These are phyloP conservation scores for Neoscytalidium dimidiatum DNA, from an alignment of 2,329 filamentous ascomycete genomes.

Conservation along the genomic window DNA sequence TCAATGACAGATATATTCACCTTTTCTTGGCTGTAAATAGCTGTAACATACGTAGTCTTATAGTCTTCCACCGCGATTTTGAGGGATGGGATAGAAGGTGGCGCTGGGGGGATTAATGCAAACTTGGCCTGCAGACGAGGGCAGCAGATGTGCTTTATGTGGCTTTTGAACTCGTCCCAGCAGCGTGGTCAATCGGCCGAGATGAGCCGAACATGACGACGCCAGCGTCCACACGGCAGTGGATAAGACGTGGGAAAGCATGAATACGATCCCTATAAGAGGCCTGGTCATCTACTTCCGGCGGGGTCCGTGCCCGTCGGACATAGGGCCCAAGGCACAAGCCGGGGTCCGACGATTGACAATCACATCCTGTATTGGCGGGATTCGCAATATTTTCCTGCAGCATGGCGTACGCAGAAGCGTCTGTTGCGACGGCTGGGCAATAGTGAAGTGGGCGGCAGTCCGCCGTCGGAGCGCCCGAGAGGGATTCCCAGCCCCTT, in stretches of 20 bases:
- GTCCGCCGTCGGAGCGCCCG: not conserved
- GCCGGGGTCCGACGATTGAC: not conserved
- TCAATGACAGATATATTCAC: not conserved
- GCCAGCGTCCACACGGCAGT: not conserved
- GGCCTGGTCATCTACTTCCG: not conserved
- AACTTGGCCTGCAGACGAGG: not conserved
- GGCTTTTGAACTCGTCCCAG: not conserved
- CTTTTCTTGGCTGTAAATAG: not conserved
- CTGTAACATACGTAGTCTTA: not conserved
- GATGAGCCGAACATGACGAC: slow-evolving; percentile 10
- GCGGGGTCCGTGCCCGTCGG: not conserved
- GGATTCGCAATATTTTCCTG: not conserved
- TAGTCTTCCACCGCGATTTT: not conserved
- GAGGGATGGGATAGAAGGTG: not conserved
- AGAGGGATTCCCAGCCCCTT: not conserved
- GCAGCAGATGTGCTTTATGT: slow-evolving; percentile 4
- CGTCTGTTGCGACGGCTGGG: not conserved
- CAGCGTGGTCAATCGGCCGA: not conserved
- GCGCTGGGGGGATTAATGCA: not conserved
- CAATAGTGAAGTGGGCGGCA: not conserved
- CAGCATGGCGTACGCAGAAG: not conserved
- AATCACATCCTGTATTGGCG: not conserved
- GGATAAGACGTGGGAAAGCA: not conserved
- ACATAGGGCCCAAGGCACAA: not conserved
- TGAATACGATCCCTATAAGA: slow-evolving; percentile 4